Evolutionary conservation across 176 grass and related monocot species (phyloP).

Genomic region (Carex parvula): DNA sequence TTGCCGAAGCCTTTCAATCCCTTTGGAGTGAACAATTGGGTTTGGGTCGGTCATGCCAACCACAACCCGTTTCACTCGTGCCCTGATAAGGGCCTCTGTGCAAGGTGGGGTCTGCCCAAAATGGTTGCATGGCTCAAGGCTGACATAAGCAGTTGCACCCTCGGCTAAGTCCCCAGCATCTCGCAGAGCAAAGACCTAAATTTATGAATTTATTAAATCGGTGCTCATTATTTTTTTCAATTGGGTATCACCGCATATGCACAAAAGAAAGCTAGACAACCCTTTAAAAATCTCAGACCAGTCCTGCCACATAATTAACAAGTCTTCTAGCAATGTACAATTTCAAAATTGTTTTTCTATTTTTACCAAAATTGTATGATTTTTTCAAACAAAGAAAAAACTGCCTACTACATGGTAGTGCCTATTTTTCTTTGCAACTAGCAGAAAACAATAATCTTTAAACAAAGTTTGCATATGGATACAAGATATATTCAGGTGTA

Average conservation of each 20-base stretch:
- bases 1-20: slow-evolving; percentile 64
- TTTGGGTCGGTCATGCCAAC: slow-evolving; percentile 93
- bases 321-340: background rate
- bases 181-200: slow-evolving; percentile 84
- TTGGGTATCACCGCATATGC: background rate
- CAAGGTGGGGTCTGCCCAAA: slow-evolving; percentile 87
- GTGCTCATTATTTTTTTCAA: background rate
- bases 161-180: slow-evolving; percentile 72
- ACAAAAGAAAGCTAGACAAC: background rate
- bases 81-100: slow-evolving; percentile 62
- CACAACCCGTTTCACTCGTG: slow-evolving; percentile 79
- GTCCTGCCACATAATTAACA: background rate
- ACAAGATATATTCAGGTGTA: background rate
- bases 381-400: background rate
- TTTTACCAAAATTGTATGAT: no score
- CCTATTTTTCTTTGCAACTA: background rate
- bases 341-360: background rate
- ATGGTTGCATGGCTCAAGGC: slow-evolving; percentile 87
- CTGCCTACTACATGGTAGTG: background rate
- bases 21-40: slow-evolving; percentile 84
- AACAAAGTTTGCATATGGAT: no score
- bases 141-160: slow-evolving; percentile 76
- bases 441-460: no score
- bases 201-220: background rate
- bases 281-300: background rate